Evolutionary conservation across 31 red algal genomes (phyloP).

Genomic region (Odonthalia washingtoniensis): DNA sequence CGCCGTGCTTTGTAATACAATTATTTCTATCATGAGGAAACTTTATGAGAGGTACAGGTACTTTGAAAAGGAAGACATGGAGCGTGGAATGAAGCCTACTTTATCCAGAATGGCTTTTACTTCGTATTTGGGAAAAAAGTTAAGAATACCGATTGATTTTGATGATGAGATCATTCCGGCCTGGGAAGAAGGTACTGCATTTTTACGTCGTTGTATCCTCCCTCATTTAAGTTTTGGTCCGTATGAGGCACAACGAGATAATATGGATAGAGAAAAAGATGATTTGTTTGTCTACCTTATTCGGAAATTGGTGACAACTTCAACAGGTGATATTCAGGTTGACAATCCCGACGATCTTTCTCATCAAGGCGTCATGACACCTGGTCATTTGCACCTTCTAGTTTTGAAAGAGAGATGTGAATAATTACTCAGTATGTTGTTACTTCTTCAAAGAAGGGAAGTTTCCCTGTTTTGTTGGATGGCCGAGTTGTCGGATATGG

Average conservation of each 20-base stretch:
- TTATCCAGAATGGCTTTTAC: slow-evolving; percentile 54
- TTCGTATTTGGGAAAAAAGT: slow-evolving; percentile 74
- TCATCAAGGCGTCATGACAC: slow-evolving; percentile 89
- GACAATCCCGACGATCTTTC: slow-evolving; percentile 88
- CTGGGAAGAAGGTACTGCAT: slow-evolving; percentile 63
- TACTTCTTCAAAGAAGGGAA: slow-evolving; percentile 33
- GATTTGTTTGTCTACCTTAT: slow-evolving; percentile 73
- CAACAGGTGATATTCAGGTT: slow-evolving; percentile 59
- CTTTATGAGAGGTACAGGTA: slow-evolving; percentile 54
- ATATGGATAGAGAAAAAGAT: slow-evolving; percentile 64
- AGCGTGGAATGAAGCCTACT: slow-evolving; percentile 38
- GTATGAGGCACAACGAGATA: slow-evolving; percentile 56
- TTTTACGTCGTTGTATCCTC: slow-evolving; percentile 84
- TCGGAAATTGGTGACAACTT: slow-evolving; percentile 76
- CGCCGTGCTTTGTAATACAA: slow-evolving; percentile 59
- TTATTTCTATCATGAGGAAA: slow-evolving; percentile 84
- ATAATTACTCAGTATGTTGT: slow-evolving; percentile 55
- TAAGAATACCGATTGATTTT: slow-evolving; percentile 60
- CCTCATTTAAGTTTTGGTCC: slow-evolving; percentile 81
- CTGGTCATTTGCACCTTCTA: slow-evolving; percentile 88
- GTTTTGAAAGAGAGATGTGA: slow-evolving; percentile 89
- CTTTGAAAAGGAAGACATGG: slow-evolving; percentile 55
- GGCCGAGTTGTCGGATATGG: slow-evolving; percentile 88
- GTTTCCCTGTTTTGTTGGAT: slow-evolving; percentile 85
- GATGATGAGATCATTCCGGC: slow-evolving; percentile 59